Base-by-base conservation (phyloP, 345 rosid genomes). In the Eucalyptus marginata region DNA sequence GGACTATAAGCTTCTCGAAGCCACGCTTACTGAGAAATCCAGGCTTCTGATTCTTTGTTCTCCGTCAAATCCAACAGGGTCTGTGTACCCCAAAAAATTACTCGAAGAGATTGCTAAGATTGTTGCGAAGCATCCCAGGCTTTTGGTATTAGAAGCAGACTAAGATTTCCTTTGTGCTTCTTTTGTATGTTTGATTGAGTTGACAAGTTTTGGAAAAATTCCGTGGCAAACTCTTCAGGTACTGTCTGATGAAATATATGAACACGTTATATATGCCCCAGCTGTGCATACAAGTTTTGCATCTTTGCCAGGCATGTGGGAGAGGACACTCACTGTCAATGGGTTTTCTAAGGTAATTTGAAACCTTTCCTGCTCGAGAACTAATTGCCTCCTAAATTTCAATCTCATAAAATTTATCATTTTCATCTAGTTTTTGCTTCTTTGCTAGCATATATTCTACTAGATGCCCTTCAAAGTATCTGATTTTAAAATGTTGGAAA, bases 1-100 rank as follows among this genome's bases (percentile, higher is more conserved):
- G 96, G 94, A 98, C 92, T 96, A 98, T 89, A 93, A 94, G 92
- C 90, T 91, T 89, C 96, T 98, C 1, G 96, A 96, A 94, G 95
- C 98, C 80, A 93, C 90, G 81, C 87, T 97, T 86, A 97, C 93
- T 36, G 99, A 93, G 81, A 98, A 95, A 92, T 97, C 99, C 54
- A 98, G 99, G 89, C 90, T 98, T 91, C 86, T 98, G 83, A 95
- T 98, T 90, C 96, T 98, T 62, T 98, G 99, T 88, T 97, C 99
- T 88, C 99, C 99, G 86, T 96, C 99, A 10, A 97, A 98, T 90
- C 99, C 99, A 86, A 98, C 99, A 50, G 99, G 99, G 87, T 96
- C 99, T 36, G 99, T 98, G 89, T 98, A 96, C 92, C 96, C 99
- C 79, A 96, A 94, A 93, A 91, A 92, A 88, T 89, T 96, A 94